Conservation (phyloP, 2,329 filamentous ascomycete genomes). For the Aspergillus eucalypticola region DNA sequence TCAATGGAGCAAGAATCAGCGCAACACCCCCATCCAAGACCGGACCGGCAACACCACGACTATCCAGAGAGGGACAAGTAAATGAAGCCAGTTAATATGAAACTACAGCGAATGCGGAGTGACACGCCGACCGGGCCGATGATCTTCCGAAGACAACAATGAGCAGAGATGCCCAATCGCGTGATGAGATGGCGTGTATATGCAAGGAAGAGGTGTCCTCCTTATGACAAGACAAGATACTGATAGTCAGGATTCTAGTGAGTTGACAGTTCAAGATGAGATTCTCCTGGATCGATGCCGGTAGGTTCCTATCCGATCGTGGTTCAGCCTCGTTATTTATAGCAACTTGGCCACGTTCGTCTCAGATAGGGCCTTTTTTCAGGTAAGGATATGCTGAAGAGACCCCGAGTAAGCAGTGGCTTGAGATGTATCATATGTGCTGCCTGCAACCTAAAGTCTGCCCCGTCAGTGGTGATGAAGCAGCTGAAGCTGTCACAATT, state of each 20-base stretch:
- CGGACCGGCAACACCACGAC: conserved; percentile 15
- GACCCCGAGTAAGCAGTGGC: background rate
- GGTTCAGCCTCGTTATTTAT: conserved; percentile 7
- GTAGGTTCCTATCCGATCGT: conserved; percentile 1
- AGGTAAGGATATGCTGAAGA: background rate
- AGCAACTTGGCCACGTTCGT: conserved; percentile 5
- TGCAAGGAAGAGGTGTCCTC: background rate
- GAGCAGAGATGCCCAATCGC: background rate
- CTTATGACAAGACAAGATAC: background rate
- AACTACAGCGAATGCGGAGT: conserved; percentile 26
- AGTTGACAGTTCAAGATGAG: background rate
- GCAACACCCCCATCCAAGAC: conserved; percentile 27
- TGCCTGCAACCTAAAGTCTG: background rate
- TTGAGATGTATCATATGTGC: background rate
- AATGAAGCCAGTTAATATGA: conserved; percentile 9
- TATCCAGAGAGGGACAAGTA: conserved; percentile 7
- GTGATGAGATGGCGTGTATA: background rate
- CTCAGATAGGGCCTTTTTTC: background rate
- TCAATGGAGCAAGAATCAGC: conserved; percentile 14
- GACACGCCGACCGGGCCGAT: conserved; percentile 37
- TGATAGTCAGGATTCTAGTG: background rate
- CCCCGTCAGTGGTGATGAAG: background rate
- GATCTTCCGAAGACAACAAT: conserved; percentile 31
- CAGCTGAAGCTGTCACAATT: background rate
- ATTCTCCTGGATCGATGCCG: background rate